Evolutionary conservation across 1,139 yeast genomes (phyloP), one percentile per base, ranked within the genome.

Genomic region (Sugiyamaella castrensis): DNA sequence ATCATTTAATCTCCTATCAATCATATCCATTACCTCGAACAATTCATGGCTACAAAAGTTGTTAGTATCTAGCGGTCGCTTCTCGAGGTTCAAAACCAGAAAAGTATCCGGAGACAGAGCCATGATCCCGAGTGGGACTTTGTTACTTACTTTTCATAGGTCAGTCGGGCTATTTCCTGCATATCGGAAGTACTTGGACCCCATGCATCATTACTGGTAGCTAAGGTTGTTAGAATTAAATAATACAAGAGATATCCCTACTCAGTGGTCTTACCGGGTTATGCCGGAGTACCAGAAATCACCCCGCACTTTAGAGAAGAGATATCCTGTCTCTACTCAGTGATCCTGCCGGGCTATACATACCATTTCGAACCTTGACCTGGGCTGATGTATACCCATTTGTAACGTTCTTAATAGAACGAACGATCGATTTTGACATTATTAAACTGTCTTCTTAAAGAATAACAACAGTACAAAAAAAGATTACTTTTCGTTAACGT

Each of bases 1-100:
- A 65, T 92, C 98, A 64, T 92, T 92, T 60, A 94, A 74, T 57
- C 99, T 79, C 59, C 91, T 82, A 70, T 91, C 98, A 47, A 92
- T 70, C 88, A 94, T 89, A 64, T 92, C 98, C 96, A 92, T 87
- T 43, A 92, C 81, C 62, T 91, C 96, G 63, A 88, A 77, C 59
- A 91, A 82, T 59, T 88, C 96, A 7, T 87, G 82, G 57, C 72
- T 72, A 54, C 32, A 31, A 31, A 3, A 31, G 5, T 48, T 15
- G 57, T 48, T 37, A 42, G 61, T 56, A 37, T 52, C 50, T 11
- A 30, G 50, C 12, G 16, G 30, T 40, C 32, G 32, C 29, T 9
- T 29, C 44, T 29, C 9, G n/a, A 29, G n/a, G 10, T n/a, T n/a
- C n/a, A n/a, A n/a, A n/a, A n/a, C n/a, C n/a, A n/a, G n/a, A n/a